Evolutionary conservation across 2,329 filamentous ascomycete species (phyloP), one percentile per base, ranked within the genome.

Genomic region (Fusarium foetens): DNA sequence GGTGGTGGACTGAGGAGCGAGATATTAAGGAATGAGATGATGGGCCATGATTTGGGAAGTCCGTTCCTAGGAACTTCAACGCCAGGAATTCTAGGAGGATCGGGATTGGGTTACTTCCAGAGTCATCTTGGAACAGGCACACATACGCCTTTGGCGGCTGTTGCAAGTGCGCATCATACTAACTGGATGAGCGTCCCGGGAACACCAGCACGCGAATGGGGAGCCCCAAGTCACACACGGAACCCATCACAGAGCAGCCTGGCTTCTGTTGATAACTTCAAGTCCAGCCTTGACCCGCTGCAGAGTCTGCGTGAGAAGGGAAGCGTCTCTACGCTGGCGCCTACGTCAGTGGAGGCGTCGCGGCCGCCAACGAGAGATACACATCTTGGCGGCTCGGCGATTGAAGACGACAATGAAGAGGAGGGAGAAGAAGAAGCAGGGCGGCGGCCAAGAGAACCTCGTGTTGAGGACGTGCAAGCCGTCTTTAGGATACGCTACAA

Each of bases 401-500:
- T 84, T 12, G 79, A 79, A 12, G 82, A 84, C 54, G 82, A 82
- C 21, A 78, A 82, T 6, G 80, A 81, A 3, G 70, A 72, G 16
- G 36, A 78, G 29, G 78, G 76, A 38, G 80, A 81, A 31, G 76
- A 80, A 16, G 79, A 76, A 23, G 52, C 41, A 19, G 53, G 41
- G 21, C 43, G 53, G 13, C 54, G 58, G 13, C 54, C 70, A 6
- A 89, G 90, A 29, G 94, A 97, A 79, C 92, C 90, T 8, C 89
- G 91, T 31, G 88, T 93, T 6, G 94, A 97, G 72, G 96, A 99
- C 78, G 87, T 98, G 58, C 96, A 99, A 81, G 93, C 97, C 53
- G 93, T 98, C 10, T 95, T 97, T 77, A 92, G 95, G 73, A 95
- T 97, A 67, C 91, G 91, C 62, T 99, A 99, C 81, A 89, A 92